Evolutionary conservation across 345 rosid species (phyloP), one percentile per base, ranked within the genome.

Genomic region (Lepidium aucheri): DNA sequence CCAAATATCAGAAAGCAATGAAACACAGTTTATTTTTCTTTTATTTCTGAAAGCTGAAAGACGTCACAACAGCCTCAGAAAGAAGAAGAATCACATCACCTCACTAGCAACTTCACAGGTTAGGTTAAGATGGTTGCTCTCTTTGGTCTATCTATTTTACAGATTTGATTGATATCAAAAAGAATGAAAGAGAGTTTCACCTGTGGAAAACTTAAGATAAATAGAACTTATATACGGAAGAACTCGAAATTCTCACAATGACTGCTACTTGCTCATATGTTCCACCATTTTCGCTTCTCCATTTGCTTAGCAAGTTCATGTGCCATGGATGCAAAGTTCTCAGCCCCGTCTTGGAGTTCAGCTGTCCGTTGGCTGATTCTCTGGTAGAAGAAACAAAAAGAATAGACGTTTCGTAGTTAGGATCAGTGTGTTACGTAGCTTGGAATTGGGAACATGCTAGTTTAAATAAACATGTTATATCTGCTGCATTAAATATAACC

Each of bases 281-380:
- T 77, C 94, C 96, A 93, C 97, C 96, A 93, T 80, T 86, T 88
- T 4, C 90, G 91, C 65, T 83, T 84, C 74, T 90, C 97, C 97
- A 90, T 93, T 67, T 70, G 79, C 77, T 78, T 90, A 43, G 84
- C 94, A 54, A 93, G 96, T 70, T 93, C 91, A 8, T 59, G 58
- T 35, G 94, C 96, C 83, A 85, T 67, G 2, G 89, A 79, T 51
- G 95, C 90, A 59, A 90, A 90, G 77, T 82, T 76, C 65, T 90
- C 84, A 42, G 98, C 94, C 46, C 88, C 89, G 2, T 54, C 80
- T 65, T 86, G 94, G 54, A 93, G 86, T 84, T 90, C 98, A 34
- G 81, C 83, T 4, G 91, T 83, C 1, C 88, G 86, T 54, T 78
- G 77, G 49, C 79, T 81, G 36, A 93, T 74, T 69, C 75, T 74